These are phyloP conservation scores for Vitis hybrid DNA, from an alignment of 177 flowering plant species.

Conservation along the genomic window DNA sequence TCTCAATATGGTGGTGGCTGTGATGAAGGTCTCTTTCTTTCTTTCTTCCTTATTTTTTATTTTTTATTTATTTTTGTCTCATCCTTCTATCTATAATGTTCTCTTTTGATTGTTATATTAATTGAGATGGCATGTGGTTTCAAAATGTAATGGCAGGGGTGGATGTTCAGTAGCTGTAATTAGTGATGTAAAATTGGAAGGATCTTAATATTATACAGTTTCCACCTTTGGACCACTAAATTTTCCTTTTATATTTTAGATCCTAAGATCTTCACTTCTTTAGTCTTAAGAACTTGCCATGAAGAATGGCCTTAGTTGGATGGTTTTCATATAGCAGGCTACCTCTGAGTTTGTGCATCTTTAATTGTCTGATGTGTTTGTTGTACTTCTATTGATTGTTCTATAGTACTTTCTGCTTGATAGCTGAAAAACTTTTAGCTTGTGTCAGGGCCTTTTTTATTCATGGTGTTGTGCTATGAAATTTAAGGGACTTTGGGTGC, in stretches of 20 bases:
- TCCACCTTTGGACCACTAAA: no score
- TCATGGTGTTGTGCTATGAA: neutral
- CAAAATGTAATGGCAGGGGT: no score
- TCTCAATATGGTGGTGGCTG: no score
- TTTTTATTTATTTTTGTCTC: no score
- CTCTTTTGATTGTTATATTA: no score
- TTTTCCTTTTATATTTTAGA: neutral
- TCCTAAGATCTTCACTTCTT: neutral
- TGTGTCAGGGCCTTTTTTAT: neutral
- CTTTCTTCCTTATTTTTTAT: no score
- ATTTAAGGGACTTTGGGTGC: neutral
- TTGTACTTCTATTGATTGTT: neutral
- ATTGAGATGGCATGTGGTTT: no score
- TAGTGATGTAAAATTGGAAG: no score
- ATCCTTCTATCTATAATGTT: no score
- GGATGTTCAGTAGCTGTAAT: no score
- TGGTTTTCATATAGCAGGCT: neutral
- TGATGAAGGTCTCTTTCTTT: no score
- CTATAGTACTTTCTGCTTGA: neutral
- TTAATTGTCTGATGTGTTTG: neutral
- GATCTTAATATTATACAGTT: no score
- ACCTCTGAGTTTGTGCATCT: neutral
- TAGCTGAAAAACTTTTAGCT: neutral
- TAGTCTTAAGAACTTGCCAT: neutral
- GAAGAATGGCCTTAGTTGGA: neutral